phyloP scores from a whole-genome alignment of 2,329 filamentous ascomycete species.

The Phialophora verrucosa region DNA sequence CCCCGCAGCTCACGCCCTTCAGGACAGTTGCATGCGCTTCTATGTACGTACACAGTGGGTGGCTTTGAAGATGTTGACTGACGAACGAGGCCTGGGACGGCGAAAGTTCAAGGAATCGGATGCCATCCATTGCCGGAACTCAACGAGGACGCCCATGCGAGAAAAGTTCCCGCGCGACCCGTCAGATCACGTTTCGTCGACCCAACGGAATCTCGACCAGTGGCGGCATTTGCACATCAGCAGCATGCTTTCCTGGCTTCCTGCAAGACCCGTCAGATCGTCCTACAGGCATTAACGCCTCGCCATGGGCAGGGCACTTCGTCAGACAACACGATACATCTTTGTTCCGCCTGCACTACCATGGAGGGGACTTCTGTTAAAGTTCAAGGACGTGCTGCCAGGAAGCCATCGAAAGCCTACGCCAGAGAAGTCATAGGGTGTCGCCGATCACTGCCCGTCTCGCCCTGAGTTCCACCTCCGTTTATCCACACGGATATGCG shows the following conservation, averaged over 20 bases:
- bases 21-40: not conserved
- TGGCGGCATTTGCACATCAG: not conserved
- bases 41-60: not conserved
- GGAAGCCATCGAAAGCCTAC: not conserved
- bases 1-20: constrained; percentile 4
- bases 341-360: not conserved
- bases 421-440: not conserved
- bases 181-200: not conserved
- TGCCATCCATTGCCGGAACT: not conserved
- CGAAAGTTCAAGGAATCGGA: not conserved
- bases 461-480: not conserved
- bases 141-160: not conserved
- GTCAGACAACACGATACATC: not conserved
- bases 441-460: not conserved
- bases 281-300: not conserved
- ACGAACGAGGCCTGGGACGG: not conserved
- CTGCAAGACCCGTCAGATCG: not conserved
- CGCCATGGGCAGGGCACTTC: not conserved
- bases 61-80: not conserved
- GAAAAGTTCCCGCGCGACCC: not conserved
- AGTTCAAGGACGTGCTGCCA: not conserved
- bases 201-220: not conserved
- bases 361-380: not conserved
- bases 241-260: not conserved
- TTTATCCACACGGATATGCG: not conserved